These are phyloP conservation scores for Colletotrichum incanum DNA, from an alignment of 2,329 filamentous ascomycete species.

Conservation along the genomic window DNA sequence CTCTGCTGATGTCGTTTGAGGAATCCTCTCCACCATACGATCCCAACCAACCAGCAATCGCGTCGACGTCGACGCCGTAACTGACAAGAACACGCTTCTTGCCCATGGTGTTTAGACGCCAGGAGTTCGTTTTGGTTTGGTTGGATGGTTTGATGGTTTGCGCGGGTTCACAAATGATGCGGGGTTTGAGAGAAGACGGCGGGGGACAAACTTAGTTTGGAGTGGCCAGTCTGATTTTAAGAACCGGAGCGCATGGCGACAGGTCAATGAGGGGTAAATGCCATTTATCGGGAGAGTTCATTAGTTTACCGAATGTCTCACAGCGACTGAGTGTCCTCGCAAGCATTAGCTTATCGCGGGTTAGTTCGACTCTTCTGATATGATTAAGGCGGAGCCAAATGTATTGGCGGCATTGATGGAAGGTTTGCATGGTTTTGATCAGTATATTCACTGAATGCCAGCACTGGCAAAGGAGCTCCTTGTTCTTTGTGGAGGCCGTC, in stretches of 20 bases:
- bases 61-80: conserved; percentile 83
- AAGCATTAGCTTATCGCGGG: conserved; percentile 16
- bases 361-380: not conserved
- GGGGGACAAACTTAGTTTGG: not conserved
- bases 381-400: too few species aligned
- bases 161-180: not conserved
- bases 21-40: conserved; percentile 83
- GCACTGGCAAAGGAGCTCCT: not conserved
- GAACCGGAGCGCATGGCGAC: not conserved
- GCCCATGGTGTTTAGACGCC: conserved; percentile 48
- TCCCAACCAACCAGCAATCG: conserved; percentile 83
- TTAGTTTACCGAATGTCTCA: conserved; percentile 2
- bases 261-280: conserved; percentile 28
- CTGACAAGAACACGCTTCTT: conserved; percentile 59
- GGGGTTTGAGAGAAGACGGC: not conserved
- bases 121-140: not conserved
- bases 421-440: not conserved
- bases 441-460: too few species aligned
- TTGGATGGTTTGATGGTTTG: not conserved
- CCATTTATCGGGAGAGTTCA: not conserved
- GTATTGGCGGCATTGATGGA: not conserved
- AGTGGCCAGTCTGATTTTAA: conserved; percentile 10
- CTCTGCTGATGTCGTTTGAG: conserved; percentile 80
- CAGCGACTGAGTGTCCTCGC: not conserved
- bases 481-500: conserved; percentile 4